Percentiles rank a stretch among this genome's conserved stretches.
phyloP scores from a whole-genome alignment of 768 basidiomycete species.

The Russula dissimulans region DNA sequence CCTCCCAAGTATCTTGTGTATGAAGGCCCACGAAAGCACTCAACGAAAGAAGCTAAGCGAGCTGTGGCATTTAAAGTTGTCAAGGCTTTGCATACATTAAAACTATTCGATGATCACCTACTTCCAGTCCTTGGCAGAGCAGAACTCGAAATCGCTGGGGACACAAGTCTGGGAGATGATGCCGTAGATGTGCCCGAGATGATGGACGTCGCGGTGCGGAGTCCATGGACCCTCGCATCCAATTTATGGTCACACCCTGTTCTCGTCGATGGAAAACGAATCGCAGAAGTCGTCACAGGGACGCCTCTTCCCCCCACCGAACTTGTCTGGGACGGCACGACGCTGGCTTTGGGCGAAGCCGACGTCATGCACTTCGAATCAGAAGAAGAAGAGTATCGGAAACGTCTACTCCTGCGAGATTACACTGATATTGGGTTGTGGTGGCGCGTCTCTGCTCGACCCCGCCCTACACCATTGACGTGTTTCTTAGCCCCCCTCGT shows the following conservation, averaged over 20 bases:
- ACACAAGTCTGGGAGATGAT: constrained; percentile 37
- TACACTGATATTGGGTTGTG: constrained; percentile 56
- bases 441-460: constrained; percentile 53
- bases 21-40: constrained; percentile 47
- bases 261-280: constrained; percentile 37
- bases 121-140: constrained; percentile 53
- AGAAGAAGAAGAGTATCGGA: constrained; percentile 38
- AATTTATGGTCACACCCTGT: constrained; percentile 59
- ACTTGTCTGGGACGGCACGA: constrained; percentile 30
- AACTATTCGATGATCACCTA: constrained; percentile 76
- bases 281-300: constrained; percentile 62
- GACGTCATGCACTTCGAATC: constrained; percentile 33
- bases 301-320: constrained; percentile 42
- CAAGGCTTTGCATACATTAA: constrained; percentile 53
- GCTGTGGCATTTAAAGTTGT: constrained; percentile 77
- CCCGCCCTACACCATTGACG: constrained; percentile 41
- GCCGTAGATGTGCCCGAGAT: constrained; percentile 40
- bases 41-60: constrained; percentile 77
- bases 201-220: constrained; percentile 51
- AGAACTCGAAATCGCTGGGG: constrained; percentile 44
- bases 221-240: constrained; percentile 55
- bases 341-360: constrained; percentile 31
- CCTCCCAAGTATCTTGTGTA: constrained; percentile 44
- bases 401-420: constrained; percentile 47
- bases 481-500: constrained; percentile 61